These are phyloP conservation scores for Syzygium aqueum DNA, from an alignment of 345 rosid species.

Conservation along the genomic window DNA sequence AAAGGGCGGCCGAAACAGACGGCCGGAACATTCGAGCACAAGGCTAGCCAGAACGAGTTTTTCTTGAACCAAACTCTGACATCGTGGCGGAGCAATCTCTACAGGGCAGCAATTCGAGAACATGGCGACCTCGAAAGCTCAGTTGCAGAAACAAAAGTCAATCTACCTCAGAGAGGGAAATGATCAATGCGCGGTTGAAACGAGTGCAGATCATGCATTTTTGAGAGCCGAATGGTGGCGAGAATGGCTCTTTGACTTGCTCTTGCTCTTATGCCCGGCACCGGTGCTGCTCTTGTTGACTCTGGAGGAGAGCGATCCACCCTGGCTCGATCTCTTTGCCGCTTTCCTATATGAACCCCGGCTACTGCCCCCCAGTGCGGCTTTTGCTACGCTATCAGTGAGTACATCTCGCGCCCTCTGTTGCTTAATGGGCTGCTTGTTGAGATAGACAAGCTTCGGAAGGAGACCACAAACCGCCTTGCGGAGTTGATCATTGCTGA, in stretches of 20 bases:
- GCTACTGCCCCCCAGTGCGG: conserved; percentile 49
- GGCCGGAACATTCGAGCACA: not conserved
- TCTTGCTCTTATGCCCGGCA: conserved; percentile 1
- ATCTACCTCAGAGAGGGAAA: not conserved
- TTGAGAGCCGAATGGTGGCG: conserved; percentile 13
- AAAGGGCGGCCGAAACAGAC: not conserved
- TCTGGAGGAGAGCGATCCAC: conserved; percentile 15
- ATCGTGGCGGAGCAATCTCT: not conserved
- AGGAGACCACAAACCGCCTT: conserved; percentile 69
- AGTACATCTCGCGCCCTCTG: conserved; percentile 63
- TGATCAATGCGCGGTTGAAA: conserved; percentile 9
- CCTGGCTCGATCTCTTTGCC: conserved; percentile 20
- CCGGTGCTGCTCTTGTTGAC: conserved; percentile 14
- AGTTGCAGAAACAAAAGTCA: not conserved
- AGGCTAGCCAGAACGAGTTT: not conserved
- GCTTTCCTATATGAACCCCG: conserved; percentile 28
- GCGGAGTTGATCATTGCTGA: conserved; percentile 71
- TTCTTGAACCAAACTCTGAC: not conserved
- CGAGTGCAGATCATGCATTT: conserved; percentile 10
- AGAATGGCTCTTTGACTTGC: conserved; percentile 26
- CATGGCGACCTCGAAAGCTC: not conserved
- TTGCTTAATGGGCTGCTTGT: conserved; percentile 76
- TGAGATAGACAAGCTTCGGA: conserved; percentile 68
- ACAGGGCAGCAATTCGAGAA: not conserved
- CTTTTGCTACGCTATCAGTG: conserved; percentile 68